phyloP scores from a whole-genome alignment of 2,329 filamentous ascomycete genomes.

The Xylaria sp. region DNA sequence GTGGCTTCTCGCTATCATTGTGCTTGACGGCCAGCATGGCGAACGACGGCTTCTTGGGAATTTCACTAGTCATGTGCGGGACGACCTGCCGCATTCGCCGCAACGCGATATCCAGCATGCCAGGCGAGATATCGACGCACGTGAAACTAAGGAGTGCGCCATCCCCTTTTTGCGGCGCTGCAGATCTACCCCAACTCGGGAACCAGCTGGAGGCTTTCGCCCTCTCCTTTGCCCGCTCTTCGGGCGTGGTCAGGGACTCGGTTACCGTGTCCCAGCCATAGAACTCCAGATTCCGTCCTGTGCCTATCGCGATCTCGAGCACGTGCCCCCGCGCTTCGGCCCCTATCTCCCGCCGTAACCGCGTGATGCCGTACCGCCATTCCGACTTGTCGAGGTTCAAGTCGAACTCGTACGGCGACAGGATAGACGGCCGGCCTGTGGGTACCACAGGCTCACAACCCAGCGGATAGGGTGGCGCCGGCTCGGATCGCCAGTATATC shows the following conservation, averaged over 20 bases:
- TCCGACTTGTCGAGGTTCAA: slow-evolving; percentile 67
- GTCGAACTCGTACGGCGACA: slow-evolving; percentile 67
- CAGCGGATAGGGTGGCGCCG: slow-evolving; percentile 44
- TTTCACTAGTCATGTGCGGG: slow-evolving; percentile 52
- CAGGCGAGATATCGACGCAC: slow-evolving; percentile 68
- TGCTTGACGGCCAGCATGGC: slow-evolving; percentile 39
- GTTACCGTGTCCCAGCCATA: slow-evolving; percentile 63
- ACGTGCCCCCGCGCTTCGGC: slow-evolving; percentile 64
- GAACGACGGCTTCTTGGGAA: slow-evolving; percentile 52
- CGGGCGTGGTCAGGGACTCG: slow-evolving; percentile 34
- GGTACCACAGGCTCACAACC: slow-evolving; percentile 53
- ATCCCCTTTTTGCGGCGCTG: slow-evolving; percentile 9
- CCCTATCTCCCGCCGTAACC: slow-evolving; percentile 61
- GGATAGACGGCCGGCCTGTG: slow-evolving; percentile 60
- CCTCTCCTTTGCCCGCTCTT: slow-evolving; percentile 34
- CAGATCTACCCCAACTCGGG: neutral
- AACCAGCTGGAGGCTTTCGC: slow-evolving; percentile 26
- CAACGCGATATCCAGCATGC: slow-evolving; percentile 69
- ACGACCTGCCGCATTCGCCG: slow-evolving; percentile 59
- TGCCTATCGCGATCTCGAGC: slow-evolving; percentile 71
- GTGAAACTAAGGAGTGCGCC: slow-evolving; percentile 64
- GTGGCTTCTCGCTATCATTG: slow-evolving; percentile 15
- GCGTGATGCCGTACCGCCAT: slow-evolving; percentile 64
- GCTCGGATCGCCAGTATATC: slow-evolving; percentile 42
- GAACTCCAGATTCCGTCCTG: slow-evolving; percentile 68